Percentiles rank a stretch among this genome's conserved stretches.
Evolutionary conservation across 805 yeast species (phyloP).

Genomic region (Wickerhamomyces hampshirensis): DNA sequence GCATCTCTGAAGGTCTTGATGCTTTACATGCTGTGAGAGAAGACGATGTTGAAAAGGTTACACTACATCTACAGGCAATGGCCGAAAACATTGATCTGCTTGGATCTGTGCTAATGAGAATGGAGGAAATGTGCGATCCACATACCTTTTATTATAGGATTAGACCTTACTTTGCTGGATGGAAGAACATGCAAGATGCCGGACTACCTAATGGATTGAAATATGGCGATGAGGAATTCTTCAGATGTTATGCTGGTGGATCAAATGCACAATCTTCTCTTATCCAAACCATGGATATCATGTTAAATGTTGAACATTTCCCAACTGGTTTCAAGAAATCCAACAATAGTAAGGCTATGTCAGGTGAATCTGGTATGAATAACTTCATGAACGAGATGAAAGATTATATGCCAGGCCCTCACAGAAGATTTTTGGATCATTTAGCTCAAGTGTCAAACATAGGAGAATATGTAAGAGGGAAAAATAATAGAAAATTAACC

Average conservation of each 20-base stretch:
- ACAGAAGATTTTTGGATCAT: constrained; percentile 65
- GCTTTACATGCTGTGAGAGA: constrained; percentile 55
- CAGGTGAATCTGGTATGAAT: constrained; percentile 29
- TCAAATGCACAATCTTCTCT: constrained; percentile 91
- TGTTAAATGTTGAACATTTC: constrained; percentile 70
- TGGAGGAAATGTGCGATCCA: constrained; percentile 95
- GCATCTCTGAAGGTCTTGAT: constrained; percentile 61
- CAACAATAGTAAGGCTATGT: constrained; percentile 16
- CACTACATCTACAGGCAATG: constrained; percentile 48
- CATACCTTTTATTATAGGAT: constrained; percentile 82
- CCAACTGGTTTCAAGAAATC: constrained; percentile 63
- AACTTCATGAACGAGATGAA: constrained; percentile 81
- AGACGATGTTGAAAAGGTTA: constrained; percentile 38
- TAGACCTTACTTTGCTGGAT: constrained; percentile 89
- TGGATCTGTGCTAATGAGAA: constrained; percentile 66
- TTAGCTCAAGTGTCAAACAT: constrained; percentile 55
- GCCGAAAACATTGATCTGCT: constrained; percentile 74
- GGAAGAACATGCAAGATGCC: constrained; percentile 86
- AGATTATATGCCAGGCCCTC: constrained; percentile 84
- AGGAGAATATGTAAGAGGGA: constrained; percentile 54
- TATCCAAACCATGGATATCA: constrained; percentile 79
- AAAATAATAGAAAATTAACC: constrained; percentile 50
- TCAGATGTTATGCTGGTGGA: constrained; percentile 74
- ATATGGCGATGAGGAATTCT: constrained; percentile 61
- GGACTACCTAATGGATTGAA: constrained; percentile 77